These are phyloP conservation scores for Amniculicola lignicola DNA, from an alignment of 495 filamentous ascomycete genomes.

Conservation along the genomic window DNA sequence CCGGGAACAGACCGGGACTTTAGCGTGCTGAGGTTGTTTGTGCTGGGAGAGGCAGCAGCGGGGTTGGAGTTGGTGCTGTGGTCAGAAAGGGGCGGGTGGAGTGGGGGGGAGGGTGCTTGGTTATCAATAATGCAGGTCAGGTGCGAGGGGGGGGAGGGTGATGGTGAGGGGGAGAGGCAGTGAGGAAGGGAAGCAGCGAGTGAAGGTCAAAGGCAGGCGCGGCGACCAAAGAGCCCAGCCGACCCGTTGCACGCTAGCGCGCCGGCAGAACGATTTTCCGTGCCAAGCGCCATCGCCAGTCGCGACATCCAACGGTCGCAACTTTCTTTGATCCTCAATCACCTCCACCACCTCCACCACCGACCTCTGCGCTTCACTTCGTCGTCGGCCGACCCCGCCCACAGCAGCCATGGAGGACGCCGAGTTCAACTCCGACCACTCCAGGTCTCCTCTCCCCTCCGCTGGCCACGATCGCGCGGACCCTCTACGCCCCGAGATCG, in stretches of 20 bases:
- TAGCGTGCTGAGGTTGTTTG: too few relatives aligned
- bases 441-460: constrained; percentile 39
- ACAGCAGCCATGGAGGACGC: constrained; percentile 28
- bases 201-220: not conserved
- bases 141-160: too few relatives aligned
- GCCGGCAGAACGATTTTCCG: constrained; percentile 2
- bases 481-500: constrained; percentile 42
- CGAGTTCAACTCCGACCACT: constrained; percentile 13
- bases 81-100: not conserved
- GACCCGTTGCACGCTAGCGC: not conserved
- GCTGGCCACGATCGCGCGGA: constrained; percentile 47
- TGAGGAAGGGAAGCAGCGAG: not conserved
- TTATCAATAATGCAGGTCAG: too few relatives aligned
- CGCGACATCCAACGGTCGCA: not conserved
- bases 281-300: not conserved
- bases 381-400: not conserved
- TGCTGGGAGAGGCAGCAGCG: too few relatives aligned
- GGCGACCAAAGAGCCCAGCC: not conserved
- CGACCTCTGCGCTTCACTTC: not conserved
- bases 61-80: not conserved
- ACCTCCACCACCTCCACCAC: not conserved
- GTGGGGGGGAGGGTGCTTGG: not conserved
- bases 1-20: not conserved
- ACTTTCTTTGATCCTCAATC: constrained; percentile 10
- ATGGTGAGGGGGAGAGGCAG: too few relatives aligned